Evolutionary conservation across 164 flowering plant genomes (phyloP), one percentile per base, ranked within the genome.

Genomic region (Tinospora cordifolia): DNA sequence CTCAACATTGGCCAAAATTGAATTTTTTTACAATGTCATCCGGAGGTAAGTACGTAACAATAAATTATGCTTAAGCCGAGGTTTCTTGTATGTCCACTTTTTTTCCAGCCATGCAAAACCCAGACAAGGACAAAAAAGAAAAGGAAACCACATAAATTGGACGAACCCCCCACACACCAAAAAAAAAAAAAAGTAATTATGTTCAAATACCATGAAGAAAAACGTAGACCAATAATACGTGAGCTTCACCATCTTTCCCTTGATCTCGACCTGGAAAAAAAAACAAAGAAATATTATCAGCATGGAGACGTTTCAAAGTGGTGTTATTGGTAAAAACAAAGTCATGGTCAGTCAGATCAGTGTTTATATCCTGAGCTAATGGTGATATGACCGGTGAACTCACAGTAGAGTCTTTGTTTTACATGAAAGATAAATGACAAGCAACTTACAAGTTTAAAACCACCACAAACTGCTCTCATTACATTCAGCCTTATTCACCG

Each of bases 171-270:
- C 51, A 12, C 51, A 17, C 51, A 12, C 4, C 51, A n/a, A 46
- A 12, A n/a, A 64, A 69, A 51, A 64, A 12, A 54, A 64, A 67
- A 67, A 49, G 67, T 67, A 26, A 59, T 60, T 74, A 69, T 63
- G 60, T 63, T 39, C 26, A 51, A 65, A 73, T 59, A 64, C 62
- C 71, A 65, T 67, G 36, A 57, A 67, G 34, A 49, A 73, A 66
- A 65, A 66, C n/a, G 63, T 67, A 76, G 67, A 65, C 63, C 72
- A 63, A 40, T 66, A 69, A 27, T 63, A 41, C 68, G 27, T 38
- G 41, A 68, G 65, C 47, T 63, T 85, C 82, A 87, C 95, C 95
- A 89, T 81, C 88, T 83, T 19, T 84, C 87, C 80, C 87, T 76
- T 8, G 88, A 81, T 63, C 80, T 80, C 69, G 88, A 66, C 88